phyloP scores from a whole-genome alignment of 2,329 filamentous ascomycete species.

The Pseudopithomyces maydicus region DNA sequence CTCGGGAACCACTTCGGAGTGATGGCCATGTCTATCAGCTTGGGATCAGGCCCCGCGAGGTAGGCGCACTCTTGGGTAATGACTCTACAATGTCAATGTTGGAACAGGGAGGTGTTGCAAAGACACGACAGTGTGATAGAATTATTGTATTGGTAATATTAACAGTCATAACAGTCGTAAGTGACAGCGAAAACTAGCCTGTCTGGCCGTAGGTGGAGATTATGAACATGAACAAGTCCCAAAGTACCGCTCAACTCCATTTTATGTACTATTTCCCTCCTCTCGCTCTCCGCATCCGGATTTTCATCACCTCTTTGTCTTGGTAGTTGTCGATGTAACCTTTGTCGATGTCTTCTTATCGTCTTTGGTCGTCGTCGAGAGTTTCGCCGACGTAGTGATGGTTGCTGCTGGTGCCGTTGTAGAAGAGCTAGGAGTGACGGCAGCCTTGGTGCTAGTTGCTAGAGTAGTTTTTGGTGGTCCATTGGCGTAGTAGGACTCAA shows the following conservation, averaged over 20 bases:
- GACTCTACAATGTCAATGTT: too few species aligned
- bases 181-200: too few species aligned
- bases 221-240: too few species aligned
- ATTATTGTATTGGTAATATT: too few species aligned
- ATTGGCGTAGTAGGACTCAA: slow-evolving; percentile 35
- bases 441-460: slow-evolving; percentile 6
- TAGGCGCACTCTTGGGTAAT: too few species aligned
- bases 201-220: too few species aligned
- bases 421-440: neutral
- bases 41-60: too few species aligned
- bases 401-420: neutral
- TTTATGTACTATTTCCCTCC: neutral
- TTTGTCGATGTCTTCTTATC: neutral
- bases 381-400: neutral
- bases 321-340: neutral
- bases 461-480: slow-evolving; percentile 24
- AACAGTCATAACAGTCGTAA: too few species aligned
- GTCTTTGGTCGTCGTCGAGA: neutral
- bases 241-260: neutral
- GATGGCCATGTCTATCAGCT: too few species aligned
- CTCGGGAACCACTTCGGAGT: neutral
- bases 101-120: too few species aligned
- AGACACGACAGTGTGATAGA: too few species aligned
- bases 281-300: neutral
- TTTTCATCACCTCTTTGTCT: neutral